A percentile compares a stretch with the other conserved stretches of the same genome.
Evolutionary conservation across 139 green algal species (phyloP).

Genomic region (Trebouxia sp.): DNA sequence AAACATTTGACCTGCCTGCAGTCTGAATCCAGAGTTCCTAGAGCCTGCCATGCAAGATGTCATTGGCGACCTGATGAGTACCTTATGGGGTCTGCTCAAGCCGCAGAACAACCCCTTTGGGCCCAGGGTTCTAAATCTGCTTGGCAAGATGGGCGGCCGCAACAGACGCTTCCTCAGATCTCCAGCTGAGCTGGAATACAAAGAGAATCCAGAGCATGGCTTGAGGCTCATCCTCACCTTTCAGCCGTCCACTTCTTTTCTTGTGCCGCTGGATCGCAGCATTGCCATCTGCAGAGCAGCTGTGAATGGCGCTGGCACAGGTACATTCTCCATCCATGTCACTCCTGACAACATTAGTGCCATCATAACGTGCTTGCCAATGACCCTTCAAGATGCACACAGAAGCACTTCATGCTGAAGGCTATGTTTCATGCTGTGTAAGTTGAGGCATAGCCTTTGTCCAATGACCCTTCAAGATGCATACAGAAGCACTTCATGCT

Average conservation of each 20-base stretch:
- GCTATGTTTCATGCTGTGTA: too few relatives aligned
- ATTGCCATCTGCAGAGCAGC: conserved; percentile 38
- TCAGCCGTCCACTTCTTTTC: conserved; percentile 83
- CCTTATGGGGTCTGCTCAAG: conserved; percentile 86
- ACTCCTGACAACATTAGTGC: neutral
- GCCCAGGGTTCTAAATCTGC: conserved; percentile 68
- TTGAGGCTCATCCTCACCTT: conserved; percentile 96
- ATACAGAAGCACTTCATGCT: too few relatives aligned
- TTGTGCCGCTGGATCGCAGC: conserved; percentile 92
- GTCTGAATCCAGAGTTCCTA: conserved; percentile 93
- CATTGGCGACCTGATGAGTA: conserved; percentile 74
- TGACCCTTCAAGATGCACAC: too few relatives aligned
- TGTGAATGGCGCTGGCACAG: conserved; percentile 17
- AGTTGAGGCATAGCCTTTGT: too few relatives aligned
- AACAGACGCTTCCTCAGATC: conserved; percentile 85
- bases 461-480: too few relatives aligned
- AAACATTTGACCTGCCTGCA: too few relatives aligned
- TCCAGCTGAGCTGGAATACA: conserved; percentile 74
- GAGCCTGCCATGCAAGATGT: conserved; percentile 86
- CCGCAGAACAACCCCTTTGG: conserved; percentile 73
- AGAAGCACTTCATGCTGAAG: too few relatives aligned
- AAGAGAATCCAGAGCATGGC: conserved; percentile 93
- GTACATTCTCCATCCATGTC: conserved; percentile 21
- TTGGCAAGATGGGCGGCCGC: conserved; percentile 96
- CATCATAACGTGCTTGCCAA: neutral